Base-by-base conservation (phyloP, 306 rosid species). In the Glycine latifolia region DNA sequence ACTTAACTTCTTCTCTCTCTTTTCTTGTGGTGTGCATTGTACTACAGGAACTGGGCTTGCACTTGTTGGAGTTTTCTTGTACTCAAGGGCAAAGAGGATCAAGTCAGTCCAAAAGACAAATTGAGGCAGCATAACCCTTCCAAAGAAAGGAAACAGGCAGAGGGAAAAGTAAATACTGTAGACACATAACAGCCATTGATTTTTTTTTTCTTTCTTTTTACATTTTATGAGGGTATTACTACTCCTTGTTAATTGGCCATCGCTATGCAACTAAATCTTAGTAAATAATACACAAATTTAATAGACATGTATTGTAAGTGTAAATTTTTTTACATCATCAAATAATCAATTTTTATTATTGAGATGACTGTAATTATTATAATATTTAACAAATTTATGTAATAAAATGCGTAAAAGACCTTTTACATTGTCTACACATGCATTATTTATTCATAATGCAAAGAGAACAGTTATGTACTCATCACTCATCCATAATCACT, bases 31-130 rank as follows among this genome's bases (percentile, higher is more conserved):
- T 26, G 31, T 26, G 31, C 31, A 26, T 26, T 26, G 58, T 11
- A 46, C 3, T 88, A 6, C 84, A 93, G 97, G 97, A 41, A 93
- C 97, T 70, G 94, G 87, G 46, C 0, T 86, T 31, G 91, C 96
- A 52, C 92, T 93, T 58, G 88, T 82, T 73, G 97, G 97, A 52
- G 92, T 90, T 67, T 90, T 86, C 91, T 86, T 88, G 82, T 93
- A 91, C 78, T 91, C 94, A 49, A 91, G 91, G 84, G 90, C 85
- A 54, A 91, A 87, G 50, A 76, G 85, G 72, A 78, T 66, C 14
- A 86, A 87, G 86, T 78, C 91, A 35, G 79, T 87, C 84, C 83
- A 86, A 5, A 88, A 86, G 56, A 55, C 78, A 39, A 79, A 47
- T 11, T 46, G 53, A 86, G 65, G 50, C 55, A 76, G 68, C 85